A percentile compares a stretch with the other conserved stretches of the same genome.
Conservation (phyloP, 2,329 filamentous ascomycete species). For the Alternaria infectoria region DNA sequence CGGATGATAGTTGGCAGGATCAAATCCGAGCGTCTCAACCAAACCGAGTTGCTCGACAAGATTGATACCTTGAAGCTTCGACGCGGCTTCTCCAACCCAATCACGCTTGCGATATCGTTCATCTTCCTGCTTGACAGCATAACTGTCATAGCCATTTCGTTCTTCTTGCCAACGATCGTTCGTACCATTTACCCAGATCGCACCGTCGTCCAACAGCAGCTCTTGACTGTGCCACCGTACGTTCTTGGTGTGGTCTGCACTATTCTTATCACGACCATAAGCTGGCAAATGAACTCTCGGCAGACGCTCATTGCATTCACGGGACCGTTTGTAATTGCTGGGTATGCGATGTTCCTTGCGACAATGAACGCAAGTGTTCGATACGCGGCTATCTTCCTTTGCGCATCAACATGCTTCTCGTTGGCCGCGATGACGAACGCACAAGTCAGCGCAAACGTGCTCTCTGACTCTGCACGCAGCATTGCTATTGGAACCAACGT, state of each 20-base stretch:
- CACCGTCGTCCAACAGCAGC: slow-evolving; percentile 65
- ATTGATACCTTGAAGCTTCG: slow-evolving; percentile 64
- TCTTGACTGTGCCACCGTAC: slow-evolving; percentile 72
- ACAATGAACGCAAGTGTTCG: slow-evolving; percentile 55
- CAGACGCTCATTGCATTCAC: slow-evolving; percentile 64
- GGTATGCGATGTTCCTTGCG: slow-evolving; percentile 71
- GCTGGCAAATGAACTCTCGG: slow-evolving; percentile 64
- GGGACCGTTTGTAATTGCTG: slow-evolving; percentile 67
- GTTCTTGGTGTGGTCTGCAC: slow-evolving; percentile 69
- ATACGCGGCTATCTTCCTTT: slow-evolving; percentile 72
- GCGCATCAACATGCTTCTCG: slow-evolving; percentile 65
- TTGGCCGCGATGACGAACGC: slow-evolving; percentile 69
- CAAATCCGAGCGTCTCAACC: slow-evolving; percentile 67
- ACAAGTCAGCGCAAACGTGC: slow-evolving; percentile 70
- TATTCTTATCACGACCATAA: slow-evolving; percentile 62
- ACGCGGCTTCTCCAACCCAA: slow-evolving; percentile 66
- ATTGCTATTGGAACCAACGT: slow-evolving; percentile 43
- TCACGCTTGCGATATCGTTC: slow-evolving; percentile 61
- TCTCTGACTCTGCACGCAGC: slow-evolving; percentile 67
- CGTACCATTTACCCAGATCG: slow-evolving; percentile 66
- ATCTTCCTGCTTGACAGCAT: slow-evolving; percentile 69
- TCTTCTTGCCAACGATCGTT: slow-evolving; percentile 73
- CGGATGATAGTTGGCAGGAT: slow-evolving; percentile 67
- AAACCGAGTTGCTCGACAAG: slow-evolving; percentile 65
- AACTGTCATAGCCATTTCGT: slow-evolving; percentile 70